phyloP scores from a whole-genome alignment of 2,329 filamentous ascomycete genomes.

The Scopulariopsis brevicaulis region DNA sequence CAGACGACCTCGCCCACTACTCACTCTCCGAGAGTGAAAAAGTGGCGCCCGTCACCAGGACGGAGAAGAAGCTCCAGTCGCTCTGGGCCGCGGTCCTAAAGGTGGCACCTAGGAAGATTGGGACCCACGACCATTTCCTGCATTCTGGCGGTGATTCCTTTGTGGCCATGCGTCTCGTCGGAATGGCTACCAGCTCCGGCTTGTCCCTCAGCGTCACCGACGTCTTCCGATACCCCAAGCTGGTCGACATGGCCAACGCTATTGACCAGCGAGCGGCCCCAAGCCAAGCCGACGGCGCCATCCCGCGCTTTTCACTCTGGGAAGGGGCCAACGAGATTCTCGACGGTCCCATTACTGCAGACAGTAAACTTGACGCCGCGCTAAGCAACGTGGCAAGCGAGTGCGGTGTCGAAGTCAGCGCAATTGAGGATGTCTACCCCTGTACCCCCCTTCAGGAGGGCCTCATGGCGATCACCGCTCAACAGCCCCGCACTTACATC shows the following conservation, averaged over 20 bases:
- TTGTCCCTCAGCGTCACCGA: conserved; percentile 40
- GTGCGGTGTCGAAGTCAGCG: conserved; percentile 6
- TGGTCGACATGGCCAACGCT: conserved; percentile 40
- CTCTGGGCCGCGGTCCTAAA: conserved; percentile 37
- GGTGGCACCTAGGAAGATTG: conserved; percentile 32
- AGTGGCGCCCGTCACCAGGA: conserved; percentile 12
- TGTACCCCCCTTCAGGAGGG: conserved; percentile 12
- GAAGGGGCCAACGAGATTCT: neutral
- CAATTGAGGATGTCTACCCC: conserved; percentile 11
- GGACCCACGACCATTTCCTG: conserved; percentile 47
- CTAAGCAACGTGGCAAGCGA: conserved; percentile 20
- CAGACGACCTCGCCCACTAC: conserved; percentile 23
- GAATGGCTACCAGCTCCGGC: conserved; percentile 35
- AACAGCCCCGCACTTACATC: neutral
- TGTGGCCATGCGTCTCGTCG: conserved; percentile 48
- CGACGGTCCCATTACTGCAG: neutral
- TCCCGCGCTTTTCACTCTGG: neutral
- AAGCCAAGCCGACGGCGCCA: neutral
- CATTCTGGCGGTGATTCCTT: conserved; percentile 50
- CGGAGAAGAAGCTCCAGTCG: conserved; percentile 27
- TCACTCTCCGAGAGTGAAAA: conserved; percentile 19
- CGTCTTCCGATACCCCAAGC: conserved; percentile 36
- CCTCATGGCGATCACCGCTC: conserved; percentile 9
- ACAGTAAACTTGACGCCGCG: neutral
- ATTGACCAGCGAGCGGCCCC: conserved; percentile 22